Conservation (phyloP, 129 eudicot genomes). For the Escallonia herrerae region DNA sequence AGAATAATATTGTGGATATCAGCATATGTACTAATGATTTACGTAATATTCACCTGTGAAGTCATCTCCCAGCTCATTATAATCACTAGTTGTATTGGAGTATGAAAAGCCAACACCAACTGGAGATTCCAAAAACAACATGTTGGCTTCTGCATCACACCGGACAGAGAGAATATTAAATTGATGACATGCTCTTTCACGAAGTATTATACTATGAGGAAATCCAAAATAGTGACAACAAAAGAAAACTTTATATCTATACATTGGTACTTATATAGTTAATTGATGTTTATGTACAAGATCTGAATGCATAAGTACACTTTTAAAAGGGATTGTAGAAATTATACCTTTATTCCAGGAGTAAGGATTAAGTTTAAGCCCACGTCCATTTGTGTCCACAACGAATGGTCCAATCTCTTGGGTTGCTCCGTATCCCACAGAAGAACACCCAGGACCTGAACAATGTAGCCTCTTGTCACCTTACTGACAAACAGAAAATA, state of each 20-base stretch:
- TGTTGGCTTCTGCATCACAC: conserved; percentile 76
- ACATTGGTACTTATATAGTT: background rate
- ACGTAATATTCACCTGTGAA: conserved; percentile 51
- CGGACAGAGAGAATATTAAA: background rate
- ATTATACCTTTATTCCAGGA: conserved; percentile 62
- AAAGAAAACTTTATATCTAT: background rate
- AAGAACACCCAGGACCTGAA: conserved; percentile 96
- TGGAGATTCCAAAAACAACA: conserved; percentile 97
- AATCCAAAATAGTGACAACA: background rate
- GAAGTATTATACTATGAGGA: conserved; percentile 9
- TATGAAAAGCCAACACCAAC: conserved; percentile 95
- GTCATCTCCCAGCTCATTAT: conserved; percentile 73
- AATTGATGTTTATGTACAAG: conserved; percentile 1
- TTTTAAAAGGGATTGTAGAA: background rate
- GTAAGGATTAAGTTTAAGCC: conserved; percentile 57
- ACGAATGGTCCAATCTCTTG: conserved; percentile 95
- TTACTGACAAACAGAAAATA: conserved; percentile 28
- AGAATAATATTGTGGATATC: background rate
- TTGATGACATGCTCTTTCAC: conserved; percentile 14
- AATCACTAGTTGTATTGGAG: conserved; percentile 73
- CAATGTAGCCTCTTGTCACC: conserved; percentile 35
- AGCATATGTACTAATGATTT: background rate
- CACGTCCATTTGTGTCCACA: conserved; percentile 47
- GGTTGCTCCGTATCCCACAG: conserved; percentile 99
- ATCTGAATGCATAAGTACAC: background rate